A percentile compares a stretch with the other conserved stretches of the same genome.
Evolutionary conservation across 306 rosid genomes (phyloP).

Genomic region (Prunus davidiana): DNA sequence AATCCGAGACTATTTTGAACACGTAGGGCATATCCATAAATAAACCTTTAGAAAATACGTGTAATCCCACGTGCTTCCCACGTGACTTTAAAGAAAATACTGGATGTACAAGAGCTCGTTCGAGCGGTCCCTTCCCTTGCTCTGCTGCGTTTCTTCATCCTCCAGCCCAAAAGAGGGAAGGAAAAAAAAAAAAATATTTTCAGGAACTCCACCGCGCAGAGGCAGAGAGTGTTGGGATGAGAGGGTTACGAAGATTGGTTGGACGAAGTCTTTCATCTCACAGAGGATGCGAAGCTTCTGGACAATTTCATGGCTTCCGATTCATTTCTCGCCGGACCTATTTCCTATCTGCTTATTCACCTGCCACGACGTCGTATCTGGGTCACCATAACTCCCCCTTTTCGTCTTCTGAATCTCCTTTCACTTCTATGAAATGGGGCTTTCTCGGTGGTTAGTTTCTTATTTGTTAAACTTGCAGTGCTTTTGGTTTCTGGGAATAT

Average conservation of each 20-base stretch:
- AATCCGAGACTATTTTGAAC: no score
- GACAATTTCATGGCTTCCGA: background rate
- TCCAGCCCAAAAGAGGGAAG: no score
- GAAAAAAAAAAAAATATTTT: no score
- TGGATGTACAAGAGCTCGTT: no score
- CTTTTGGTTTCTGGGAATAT: conserved; percentile 11
- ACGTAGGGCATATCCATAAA: no score
- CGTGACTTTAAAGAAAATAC: no score
- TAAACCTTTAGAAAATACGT: no score
- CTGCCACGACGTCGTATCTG: conserved; percentile 29
- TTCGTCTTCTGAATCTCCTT: conserved; percentile 8
- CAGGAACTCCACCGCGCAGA: background rate
- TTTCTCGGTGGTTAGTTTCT: conserved; percentile 34
- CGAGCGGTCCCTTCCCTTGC: no score
- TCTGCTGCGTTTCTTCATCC: no score
- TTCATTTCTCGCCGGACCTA: conserved; percentile 23
- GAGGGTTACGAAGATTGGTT: conserved; percentile 38
- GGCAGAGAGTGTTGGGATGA: conserved; percentile 31
- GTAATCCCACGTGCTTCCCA: no score
- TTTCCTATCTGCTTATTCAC: conserved; percentile 23
- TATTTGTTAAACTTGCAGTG: background rate
- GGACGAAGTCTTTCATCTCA: conserved; percentile 30
- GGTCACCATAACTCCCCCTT: conserved; percentile 14
- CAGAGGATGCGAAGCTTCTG: conserved; percentile 1
- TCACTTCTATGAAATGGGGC: conserved; percentile 28